Conservation (phyloP, 2,329 filamentous ascomycete genomes). For the Lachnellula cervina region DNA sequence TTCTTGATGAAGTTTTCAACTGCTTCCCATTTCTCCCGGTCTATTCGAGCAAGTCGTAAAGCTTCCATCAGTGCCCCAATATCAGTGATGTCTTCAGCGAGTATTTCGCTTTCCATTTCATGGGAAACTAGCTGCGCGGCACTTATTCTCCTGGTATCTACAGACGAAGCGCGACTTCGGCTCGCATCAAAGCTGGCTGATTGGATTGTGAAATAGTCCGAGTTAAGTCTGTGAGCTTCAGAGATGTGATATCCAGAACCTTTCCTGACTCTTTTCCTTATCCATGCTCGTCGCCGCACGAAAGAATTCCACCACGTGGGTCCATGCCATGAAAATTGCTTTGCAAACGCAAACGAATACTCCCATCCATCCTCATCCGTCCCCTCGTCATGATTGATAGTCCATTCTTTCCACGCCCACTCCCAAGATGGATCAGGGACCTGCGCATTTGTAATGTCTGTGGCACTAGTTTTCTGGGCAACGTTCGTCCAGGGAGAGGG, state of each 20-base stretch:
- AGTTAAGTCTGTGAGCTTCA: slow-evolving; percentile 62
- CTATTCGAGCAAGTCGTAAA: slow-evolving; percentile 68
- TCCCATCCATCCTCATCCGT: slow-evolving; percentile 93
- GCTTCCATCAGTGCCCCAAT: slow-evolving; percentile 59
- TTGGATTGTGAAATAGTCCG: slow-evolving; percentile 78
- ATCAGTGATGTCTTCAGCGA: slow-evolving; percentile 52
- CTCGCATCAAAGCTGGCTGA: slow-evolving; percentile 42
- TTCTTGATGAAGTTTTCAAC: slow-evolving; percentile 78
- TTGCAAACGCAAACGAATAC: slow-evolving; percentile 84
- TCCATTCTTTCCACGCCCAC: slow-evolving; percentile 72
- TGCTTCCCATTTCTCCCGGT: slow-evolving; percentile 85
- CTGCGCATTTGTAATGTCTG: slow-evolving; percentile 76
- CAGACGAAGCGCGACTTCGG: slow-evolving; percentile 34
- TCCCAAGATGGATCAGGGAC: slow-evolving; percentile 93
- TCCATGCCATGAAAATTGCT: slow-evolving; percentile 77
- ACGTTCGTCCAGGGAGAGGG: slow-evolving; percentile 81
- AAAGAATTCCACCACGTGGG: slow-evolving; percentile 93
- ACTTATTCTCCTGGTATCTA: slow-evolving; percentile 21
- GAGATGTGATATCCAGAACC: slow-evolving; percentile 34
- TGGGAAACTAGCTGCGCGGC: slow-evolving; percentile 27
- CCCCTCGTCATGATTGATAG: slow-evolving; percentile 65
- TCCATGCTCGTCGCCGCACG: slow-evolving; percentile 85
- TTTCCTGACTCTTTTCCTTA: slow-evolving; percentile 70
- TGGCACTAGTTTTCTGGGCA: slow-evolving; percentile 55
- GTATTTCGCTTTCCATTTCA: slow-evolving; percentile 38